Evolutionary conservation across 257 asterid species (phyloP).

Genomic region (Voacanga thouarsii): DNA sequence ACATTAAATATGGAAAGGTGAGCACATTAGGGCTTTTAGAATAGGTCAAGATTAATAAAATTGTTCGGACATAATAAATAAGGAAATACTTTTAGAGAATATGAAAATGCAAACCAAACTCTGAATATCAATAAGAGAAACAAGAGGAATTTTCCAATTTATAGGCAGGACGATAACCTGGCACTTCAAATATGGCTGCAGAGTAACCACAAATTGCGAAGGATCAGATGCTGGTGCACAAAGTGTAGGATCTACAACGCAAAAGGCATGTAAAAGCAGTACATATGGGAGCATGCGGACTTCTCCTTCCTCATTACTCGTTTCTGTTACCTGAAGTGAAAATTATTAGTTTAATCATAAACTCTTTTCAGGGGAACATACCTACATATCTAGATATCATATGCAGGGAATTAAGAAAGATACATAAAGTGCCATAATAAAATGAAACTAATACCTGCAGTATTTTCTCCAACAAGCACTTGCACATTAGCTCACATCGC

Average conservation of each 20-base stretch:
- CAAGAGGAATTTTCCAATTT: background rate
- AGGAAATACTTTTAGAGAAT: background rate
- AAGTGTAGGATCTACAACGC: conserved; percentile 82
- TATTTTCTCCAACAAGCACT: conserved; percentile 87
- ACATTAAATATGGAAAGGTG: background rate
- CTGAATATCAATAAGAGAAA: background rate
- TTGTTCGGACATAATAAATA: no score
- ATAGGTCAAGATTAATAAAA: background rate
- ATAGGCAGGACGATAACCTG: conserved; percentile 47
- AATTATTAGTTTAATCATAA: background rate
- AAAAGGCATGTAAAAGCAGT: conserved; percentile 86
- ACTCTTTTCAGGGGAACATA: background rate
- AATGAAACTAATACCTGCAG: conserved; percentile 55
- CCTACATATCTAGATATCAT: conserved; percentile 7
- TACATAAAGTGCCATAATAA: background rate
- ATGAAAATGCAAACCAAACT: background rate
- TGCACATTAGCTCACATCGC: conserved; percentile 98
- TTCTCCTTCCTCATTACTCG: conserved; percentile 68
- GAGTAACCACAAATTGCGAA: conserved; percentile 86
- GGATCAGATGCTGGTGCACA: conserved; percentile 97
- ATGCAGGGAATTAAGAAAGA: conserved; percentile 14
- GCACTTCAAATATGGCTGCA: conserved; percentile 91
- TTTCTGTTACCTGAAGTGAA: conserved; percentile 71
- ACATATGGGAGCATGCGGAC: conserved; percentile 84
- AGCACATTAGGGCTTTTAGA: background rate